Evolutionary conservation across 2,329 filamentous ascomycete species (phyloP).

Genomic region (Aspergillus sp.): DNA sequence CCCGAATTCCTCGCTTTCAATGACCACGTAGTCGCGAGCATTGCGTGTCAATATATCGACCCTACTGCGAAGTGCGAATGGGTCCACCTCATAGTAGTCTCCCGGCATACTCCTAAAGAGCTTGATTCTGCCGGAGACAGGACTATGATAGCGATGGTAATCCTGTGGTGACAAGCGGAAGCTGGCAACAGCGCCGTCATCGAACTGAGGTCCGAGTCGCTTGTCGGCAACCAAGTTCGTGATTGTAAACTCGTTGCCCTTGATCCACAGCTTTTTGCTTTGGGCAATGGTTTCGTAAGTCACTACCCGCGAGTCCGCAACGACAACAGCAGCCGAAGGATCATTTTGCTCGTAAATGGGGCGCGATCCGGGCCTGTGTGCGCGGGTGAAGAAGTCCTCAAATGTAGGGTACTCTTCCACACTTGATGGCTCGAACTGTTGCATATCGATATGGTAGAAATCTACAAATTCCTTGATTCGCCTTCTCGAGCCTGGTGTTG

Average conservation of each 20-base stretch:
- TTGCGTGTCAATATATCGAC: slow-evolving; percentile 41
- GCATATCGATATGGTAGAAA: slow-evolving; percentile 19
- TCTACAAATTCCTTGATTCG: slow-evolving; percentile 33
- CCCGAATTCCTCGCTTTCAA: slow-evolving; percentile 39
- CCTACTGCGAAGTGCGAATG: slow-evolving; percentile 28
- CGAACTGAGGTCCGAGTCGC: slow-evolving; percentile 31
- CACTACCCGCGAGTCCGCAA: slow-evolving; percentile 39
- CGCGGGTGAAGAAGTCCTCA: slow-evolving; percentile 40
- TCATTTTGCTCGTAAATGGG: slow-evolving; percentile 32
- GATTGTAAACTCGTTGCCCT: slow-evolving; percentile 44
- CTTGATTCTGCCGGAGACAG: slow-evolving; percentile 39
- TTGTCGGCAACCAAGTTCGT: slow-evolving; percentile 37
- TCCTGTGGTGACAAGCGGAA: slow-evolving; percentile 45
- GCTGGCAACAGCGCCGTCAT: slow-evolving; percentile 37
- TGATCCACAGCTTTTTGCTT: slow-evolving; percentile 41
- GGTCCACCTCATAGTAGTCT: slow-evolving; percentile 45
- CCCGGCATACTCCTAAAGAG: slow-evolving; percentile 40
- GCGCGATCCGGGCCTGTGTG: slow-evolving; percentile 30
- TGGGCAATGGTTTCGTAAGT: slow-evolving; percentile 33
- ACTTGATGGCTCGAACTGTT: slow-evolving; percentile 38
- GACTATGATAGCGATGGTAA: slow-evolving; percentile 47
- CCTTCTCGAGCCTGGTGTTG: slow-evolving; percentile 25
- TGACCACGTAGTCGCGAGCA: slow-evolving; percentile 36
- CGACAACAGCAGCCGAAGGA: slow-evolving; percentile 26
- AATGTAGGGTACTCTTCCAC: slow-evolving; percentile 34